Conservation (phyloP, 768 basidiomycete genomes). For the Naganishia randhawae region DNA sequence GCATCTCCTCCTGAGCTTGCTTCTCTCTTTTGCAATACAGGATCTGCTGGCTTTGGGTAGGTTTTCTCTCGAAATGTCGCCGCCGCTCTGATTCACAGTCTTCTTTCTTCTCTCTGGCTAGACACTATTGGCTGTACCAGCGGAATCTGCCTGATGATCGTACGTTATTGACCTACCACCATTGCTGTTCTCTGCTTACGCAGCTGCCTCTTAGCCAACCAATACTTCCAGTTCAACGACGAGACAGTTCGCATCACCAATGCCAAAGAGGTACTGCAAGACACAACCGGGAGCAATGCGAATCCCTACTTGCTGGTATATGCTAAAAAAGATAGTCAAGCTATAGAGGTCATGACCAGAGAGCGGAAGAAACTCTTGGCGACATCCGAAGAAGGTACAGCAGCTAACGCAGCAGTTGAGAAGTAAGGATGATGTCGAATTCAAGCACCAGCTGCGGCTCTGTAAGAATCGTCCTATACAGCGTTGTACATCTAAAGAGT, state of each 20-base stretch:
- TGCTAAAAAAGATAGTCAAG: slow-evolving; percentile 41
- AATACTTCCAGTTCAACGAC: slow-evolving; percentile 97
- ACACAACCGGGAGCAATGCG: slow-evolving; percentile 60
- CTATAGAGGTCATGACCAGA: slow-evolving; percentile 18
- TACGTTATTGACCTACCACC: slow-evolving; percentile 25
- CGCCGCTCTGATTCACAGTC: neutral
- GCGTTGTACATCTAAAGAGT: neutral
- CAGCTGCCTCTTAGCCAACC: slow-evolving; percentile 55
- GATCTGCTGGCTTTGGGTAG: slow-evolving; percentile 53
- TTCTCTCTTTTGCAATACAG: slow-evolving; percentile 25
- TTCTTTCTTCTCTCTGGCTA: neutral
- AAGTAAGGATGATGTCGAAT: neutral
- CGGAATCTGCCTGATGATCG: slow-evolving; percentile 71
- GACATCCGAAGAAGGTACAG: no score
- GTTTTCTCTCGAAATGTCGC: neutral
- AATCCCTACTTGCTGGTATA: slow-evolving; percentile 53
- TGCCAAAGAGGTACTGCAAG: slow-evolving; percentile 78
- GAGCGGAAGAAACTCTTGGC: slow-evolving; percentile 17
- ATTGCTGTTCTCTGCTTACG: neutral
- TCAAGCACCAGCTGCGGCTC: neutral
- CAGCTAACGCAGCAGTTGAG: neutral
- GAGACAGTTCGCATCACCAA: slow-evolving; percentile 72
- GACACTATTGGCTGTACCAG: slow-evolving; percentile 92
- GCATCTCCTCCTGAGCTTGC: neutral
- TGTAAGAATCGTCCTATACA: neutral